Percentiles rank a stretch among this genome's conserved stretches.
Evolutionary conservation across 495 filamentous ascomycete species (phyloP).

Genomic region (Xanthoparmelia taractica): DNA sequence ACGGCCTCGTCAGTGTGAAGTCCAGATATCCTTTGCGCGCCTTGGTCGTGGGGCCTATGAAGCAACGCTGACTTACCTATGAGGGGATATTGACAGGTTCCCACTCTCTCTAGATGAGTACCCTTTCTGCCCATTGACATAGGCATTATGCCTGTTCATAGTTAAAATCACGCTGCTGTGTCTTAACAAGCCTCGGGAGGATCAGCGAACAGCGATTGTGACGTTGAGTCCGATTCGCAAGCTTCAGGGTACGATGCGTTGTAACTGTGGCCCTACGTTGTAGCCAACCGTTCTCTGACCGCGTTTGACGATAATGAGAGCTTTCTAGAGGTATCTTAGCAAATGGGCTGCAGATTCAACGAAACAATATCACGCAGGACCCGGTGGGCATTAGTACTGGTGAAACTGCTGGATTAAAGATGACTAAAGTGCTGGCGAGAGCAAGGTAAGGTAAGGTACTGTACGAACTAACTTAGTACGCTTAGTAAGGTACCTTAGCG

Average conservation of each 20-base stretch:
- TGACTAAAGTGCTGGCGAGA: background rate
- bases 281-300: background rate
- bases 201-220: background rate
- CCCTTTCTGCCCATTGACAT: slow-evolving; percentile 67
- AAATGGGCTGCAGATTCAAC: background rate
- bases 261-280: background rate
- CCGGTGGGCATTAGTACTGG: background rate
- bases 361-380: background rate
- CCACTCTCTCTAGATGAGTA: slow-evolving; percentile 49
- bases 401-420: background rate
- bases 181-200: background rate
- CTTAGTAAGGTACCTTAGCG: too few species aligned
- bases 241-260: background rate
- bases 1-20: slow-evolving; percentile 12
- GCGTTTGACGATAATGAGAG: background rate
- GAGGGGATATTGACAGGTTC: slow-evolving; percentile 81
- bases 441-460: too few species aligned
- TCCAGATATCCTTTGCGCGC: slow-evolving; percentile 10
- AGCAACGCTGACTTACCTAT: slow-evolving; percentile 53
- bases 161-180: slow-evolving; percentile 3
- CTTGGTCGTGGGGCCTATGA: slow-evolving; percentile 14
- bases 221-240: background rate
- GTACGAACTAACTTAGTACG: too few species aligned
- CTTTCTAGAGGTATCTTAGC: background rate
- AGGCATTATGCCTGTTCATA: slow-evolving; percentile 59